phyloP scores from a whole-genome alignment of 1,284 basidiomycete genomes.

The Apiotrichum sp. region DNA sequence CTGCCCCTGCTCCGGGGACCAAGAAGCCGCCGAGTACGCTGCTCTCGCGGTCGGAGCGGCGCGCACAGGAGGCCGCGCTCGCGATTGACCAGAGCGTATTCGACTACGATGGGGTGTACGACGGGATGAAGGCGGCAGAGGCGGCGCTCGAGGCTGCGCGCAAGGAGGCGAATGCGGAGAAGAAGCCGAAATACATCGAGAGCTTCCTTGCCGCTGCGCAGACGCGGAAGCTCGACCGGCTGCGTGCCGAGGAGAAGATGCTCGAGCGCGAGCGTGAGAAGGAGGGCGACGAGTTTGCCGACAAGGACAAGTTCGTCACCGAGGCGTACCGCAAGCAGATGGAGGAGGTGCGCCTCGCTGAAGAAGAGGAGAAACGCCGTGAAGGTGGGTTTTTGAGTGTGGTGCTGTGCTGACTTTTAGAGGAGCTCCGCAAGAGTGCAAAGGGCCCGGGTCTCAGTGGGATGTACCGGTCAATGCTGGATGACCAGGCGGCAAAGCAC shows the following conservation, averaged over 20 bases:
- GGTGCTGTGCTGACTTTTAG: conserved; percentile 40
- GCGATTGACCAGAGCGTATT: conserved; percentile 77
- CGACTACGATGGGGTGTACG: conserved; percentile 95
- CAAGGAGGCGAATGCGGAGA: conserved; percentile 62
- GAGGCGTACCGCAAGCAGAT: conserved; percentile 96
- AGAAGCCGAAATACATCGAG: conserved; percentile 92
- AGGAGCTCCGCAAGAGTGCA: conserved; percentile 54
- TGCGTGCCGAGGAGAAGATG: conserved; percentile 98
- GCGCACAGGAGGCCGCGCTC: conserved; percentile 60
- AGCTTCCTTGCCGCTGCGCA: conserved; percentile 75
- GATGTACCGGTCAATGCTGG: conserved; percentile 77
- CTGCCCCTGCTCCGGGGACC: neutral
- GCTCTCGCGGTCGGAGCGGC: conserved; percentile 31
- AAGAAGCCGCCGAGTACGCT: neutral
- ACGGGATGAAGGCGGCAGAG: conserved; percentile 87
- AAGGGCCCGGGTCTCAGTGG: conserved; percentile 68
- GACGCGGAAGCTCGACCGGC: conserved; percentile 76
- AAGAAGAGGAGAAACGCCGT: conserved; percentile 77
- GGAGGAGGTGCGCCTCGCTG: conserved; percentile 80
- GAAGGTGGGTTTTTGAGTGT: conserved; percentile 60
- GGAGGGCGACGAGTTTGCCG: conserved; percentile 89
- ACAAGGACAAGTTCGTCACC: conserved; percentile 95
- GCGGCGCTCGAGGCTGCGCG: conserved; percentile 62
- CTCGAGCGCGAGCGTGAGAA: conserved; percentile 84
- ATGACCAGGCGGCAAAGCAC: conserved; percentile 72